Evolutionary conservation across 352 stramenopile genomes (phyloP).

Genomic region (Phytophthora pluvialis): DNA sequence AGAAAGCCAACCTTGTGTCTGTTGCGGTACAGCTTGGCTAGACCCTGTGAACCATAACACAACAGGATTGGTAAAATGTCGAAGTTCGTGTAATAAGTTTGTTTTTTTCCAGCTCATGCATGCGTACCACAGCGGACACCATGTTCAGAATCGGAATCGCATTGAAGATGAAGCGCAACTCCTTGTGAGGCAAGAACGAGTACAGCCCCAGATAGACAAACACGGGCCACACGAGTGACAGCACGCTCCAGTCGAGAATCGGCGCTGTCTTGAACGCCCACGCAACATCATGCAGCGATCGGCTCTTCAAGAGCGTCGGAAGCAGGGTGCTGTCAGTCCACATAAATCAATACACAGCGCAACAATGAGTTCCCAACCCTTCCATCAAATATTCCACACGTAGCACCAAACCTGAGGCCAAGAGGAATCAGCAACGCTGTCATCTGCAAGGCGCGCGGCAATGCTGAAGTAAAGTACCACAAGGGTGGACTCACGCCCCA

Average conservation of each 20-base stretch:
- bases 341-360: neutral
- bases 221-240: conserved; percentile 66
- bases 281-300: conserved; percentile 52
- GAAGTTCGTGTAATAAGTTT: neutral
- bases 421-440: conserved; percentile 88
- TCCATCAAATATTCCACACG: neutral
- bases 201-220: conserved; percentile 94
- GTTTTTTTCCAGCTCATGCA: neutral
- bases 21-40: conserved; percentile 73
- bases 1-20: conserved; percentile 52
- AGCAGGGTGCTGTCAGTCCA: conserved; percentile 48
- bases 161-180: conserved; percentile 98
- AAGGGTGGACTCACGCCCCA: conserved; percentile 96
- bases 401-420: conserved; percentile 58
- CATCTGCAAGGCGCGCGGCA: conserved; percentile 90
- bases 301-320: conserved; percentile 42
- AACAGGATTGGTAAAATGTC: neutral
- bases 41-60: conserved; percentile 43
- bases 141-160: conserved; percentile 97
- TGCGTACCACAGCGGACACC: conserved; percentile 85
- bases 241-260: conserved; percentile 58
- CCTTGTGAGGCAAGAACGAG: conserved; percentile 98
- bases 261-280: conserved; percentile 44
- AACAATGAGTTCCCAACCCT: neutral
- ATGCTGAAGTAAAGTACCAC: conserved; percentile 96